Evolutionary conservation across 2,329 filamentous ascomycete genomes (phyloP), one percentile per base, ranked within the genome.

Genomic region (Ceratocystis lukuohia): DNA sequence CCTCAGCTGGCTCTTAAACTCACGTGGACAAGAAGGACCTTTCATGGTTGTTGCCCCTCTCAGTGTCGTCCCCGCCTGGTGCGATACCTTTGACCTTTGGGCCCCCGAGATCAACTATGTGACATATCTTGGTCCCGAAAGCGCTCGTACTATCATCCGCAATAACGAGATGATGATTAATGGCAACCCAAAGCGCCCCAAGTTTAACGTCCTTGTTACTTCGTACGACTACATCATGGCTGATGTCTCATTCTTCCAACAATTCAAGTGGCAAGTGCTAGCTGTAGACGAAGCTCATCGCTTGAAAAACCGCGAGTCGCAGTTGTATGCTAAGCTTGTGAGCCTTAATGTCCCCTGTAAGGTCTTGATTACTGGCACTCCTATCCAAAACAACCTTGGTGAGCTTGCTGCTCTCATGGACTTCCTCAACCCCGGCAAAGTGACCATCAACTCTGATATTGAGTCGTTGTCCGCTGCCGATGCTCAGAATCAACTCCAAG

Each of bases 61-160:
- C 28, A 97, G 93, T 68, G 96, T 96, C 61, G 96, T 99, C 78
- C 93, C 94, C 5, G 91, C 94, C 1, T 99, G 94, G 94, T 94
- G 91, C 59, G 94, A 99, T 73, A 99, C 94, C 0, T 96, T 99
- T 76, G 94, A 96, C 75, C 81, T 88, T 70, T 99, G 94, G 94
- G 87, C 94, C 2, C 94, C 94, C 0, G 93, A 97, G 73, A 77
- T 97, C 69, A 97, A 99, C 75, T 97, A 96, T 75, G 89, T 99
- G 67, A 90, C 96, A 65, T 99, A 99, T 75, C 90, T 93, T 64
- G 94, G 95, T 63, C 93, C 91, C 65, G 88, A 94, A 74, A 84
- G 88, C 44, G 88, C 94, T 41, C 89, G 95, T 57, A 87, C 82
- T 70, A 93, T 91, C 71, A 96, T 99, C 69, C 86, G 88, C 46